Evolutionary conservation across 306 rosid species (phyloP).

Genomic region (Lathyrus aphaca): DNA sequence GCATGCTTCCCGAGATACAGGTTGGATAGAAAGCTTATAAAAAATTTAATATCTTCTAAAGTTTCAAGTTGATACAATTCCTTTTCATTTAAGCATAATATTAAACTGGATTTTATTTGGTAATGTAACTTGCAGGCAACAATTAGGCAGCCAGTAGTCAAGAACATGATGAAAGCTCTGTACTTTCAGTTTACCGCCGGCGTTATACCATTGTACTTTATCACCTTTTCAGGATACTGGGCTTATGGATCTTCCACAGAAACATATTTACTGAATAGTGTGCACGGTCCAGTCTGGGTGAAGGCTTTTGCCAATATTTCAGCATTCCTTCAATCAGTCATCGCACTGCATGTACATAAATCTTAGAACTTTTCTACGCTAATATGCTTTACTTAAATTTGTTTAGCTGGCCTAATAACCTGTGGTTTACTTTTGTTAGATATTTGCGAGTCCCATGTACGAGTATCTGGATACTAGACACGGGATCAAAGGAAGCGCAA

Average conservation of each 20-base stretch:
- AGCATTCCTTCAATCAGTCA: slow-evolving; percentile 86
- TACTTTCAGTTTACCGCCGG: slow-evolving; percentile 85
- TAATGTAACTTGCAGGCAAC: slow-evolving; percentile 71
- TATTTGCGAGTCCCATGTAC: slow-evolving; percentile 97
- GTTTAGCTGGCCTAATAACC: slow-evolving; percentile 18
- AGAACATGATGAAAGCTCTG: slow-evolving; percentile 85
- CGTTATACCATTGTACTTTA: slow-evolving; percentile 73
- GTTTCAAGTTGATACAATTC: background rate
- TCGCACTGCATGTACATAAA: slow-evolving; percentile 74
- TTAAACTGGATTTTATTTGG: slow-evolving; percentile 27
- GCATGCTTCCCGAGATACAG: slow-evolving; percentile 99
- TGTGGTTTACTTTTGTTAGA: slow-evolving; percentile 45
- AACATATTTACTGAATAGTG: slow-evolving; percentile 72
- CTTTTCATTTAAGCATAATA: background rate
- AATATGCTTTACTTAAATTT: slow-evolving; percentile 4
- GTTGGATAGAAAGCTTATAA: slow-evolving; percentile 42
- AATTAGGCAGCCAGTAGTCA: slow-evolving; percentile 77
- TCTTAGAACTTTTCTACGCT: slow-evolving; percentile 23
- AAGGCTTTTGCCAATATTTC: slow-evolving; percentile 68
- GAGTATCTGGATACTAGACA: slow-evolving; percentile 77
- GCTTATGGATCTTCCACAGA: slow-evolving; percentile 81
- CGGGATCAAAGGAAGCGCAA: slow-evolving; percentile 77
- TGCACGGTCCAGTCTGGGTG: slow-evolving; percentile 76
- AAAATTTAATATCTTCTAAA: background rate
- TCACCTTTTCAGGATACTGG: slow-evolving; percentile 86